Evolutionary conservation across 805 yeast species (phyloP).

Genomic region (Saccharomycopsis javanensis): DNA sequence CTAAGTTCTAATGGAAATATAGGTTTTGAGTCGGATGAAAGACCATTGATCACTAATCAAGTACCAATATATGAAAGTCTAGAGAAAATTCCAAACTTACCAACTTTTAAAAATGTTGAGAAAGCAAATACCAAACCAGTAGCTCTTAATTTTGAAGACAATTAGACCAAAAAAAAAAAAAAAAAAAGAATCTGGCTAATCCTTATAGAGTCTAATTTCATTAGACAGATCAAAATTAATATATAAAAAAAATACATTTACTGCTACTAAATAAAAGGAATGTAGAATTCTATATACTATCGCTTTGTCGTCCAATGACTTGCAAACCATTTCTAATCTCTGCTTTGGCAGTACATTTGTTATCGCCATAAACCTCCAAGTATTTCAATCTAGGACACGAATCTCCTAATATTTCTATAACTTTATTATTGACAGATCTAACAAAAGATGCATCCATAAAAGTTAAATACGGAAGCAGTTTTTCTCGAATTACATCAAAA

Average conservation of each 20-base stretch:
- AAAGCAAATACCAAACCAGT: slow-evolving; percentile 37
- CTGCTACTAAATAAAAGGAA: no score
- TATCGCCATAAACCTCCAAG: slow-evolving; percentile 75
- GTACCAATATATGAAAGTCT: slow-evolving; percentile 24
- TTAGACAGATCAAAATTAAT: no score
- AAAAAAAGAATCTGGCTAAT: neutral
- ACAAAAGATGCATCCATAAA: slow-evolving; percentile 74
- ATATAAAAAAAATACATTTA: no score
- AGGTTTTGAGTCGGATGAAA: slow-evolving; percentile 28
- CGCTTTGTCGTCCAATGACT: slow-evolving; percentile 69
- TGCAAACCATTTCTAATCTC: slow-evolving; percentile 43
- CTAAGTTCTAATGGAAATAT: slow-evolving; percentile 31
- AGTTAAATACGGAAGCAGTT: slow-evolving; percentile 47
- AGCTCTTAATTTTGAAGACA: neutral
- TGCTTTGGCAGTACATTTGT: slow-evolving; percentile 52
- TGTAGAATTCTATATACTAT: slow-evolving; percentile 32
- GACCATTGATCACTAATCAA: slow-evolving; percentile 37
- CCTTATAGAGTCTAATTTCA: neutral
- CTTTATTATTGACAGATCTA: slow-evolving; percentile 60
- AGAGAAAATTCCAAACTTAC: slow-evolving; percentile 31
- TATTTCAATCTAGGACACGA: slow-evolving; percentile 54
- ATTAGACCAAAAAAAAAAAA: neutral
- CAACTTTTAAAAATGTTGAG: slow-evolving; percentile 56
- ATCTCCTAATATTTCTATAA: slow-evolving; percentile 45
- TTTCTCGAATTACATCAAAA: slow-evolving; percentile 37